These are phyloP conservation scores for Didymella segeticola DNA, from an alignment of 2,329 filamentous ascomycete species.

Conservation along the genomic window DNA sequence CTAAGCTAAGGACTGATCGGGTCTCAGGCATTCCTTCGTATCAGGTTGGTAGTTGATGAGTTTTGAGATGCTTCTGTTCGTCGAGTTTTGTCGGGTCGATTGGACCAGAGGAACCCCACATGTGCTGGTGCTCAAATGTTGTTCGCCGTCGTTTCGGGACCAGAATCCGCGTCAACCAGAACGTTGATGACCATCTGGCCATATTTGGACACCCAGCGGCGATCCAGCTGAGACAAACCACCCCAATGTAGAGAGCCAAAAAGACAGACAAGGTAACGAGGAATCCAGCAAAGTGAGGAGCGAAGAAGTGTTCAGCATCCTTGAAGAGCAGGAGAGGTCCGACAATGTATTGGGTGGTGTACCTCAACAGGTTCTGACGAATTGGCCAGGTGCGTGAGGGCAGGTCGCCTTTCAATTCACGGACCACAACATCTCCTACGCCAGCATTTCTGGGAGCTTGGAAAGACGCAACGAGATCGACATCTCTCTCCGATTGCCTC, in stretches of 20 bases:
- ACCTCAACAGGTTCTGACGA: not conserved
- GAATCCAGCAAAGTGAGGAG: not conserved
- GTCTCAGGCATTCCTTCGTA: too few species aligned
- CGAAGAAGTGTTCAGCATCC: not conserved
- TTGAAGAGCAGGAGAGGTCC: not conserved
- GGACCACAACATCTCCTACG: not conserved
- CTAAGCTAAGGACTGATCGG: too few species aligned
- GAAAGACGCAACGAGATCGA: slow-evolving; percentile 2
- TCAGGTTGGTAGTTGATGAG: too few species aligned
- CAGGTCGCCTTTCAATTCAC: not conserved
- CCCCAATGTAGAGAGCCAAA: not conserved
- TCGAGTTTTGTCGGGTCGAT: not conserved
- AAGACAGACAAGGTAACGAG: not conserved
- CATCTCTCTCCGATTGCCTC: not conserved
- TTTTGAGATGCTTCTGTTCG: not conserved
- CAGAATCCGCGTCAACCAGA: not conserved
- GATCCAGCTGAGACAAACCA: not conserved
- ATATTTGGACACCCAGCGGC: not conserved
- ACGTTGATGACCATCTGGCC: not conserved
- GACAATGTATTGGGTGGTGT: not conserved
- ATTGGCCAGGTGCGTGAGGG: not conserved
- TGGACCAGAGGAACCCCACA: not conserved
- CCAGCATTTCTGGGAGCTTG: not conserved
- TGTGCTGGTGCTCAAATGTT: not conserved
- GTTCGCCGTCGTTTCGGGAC: not conserved